phyloP scores from a whole-genome alignment of 2,329 filamentous ascomycete species.

The Aspergillus intermedius region DNA sequence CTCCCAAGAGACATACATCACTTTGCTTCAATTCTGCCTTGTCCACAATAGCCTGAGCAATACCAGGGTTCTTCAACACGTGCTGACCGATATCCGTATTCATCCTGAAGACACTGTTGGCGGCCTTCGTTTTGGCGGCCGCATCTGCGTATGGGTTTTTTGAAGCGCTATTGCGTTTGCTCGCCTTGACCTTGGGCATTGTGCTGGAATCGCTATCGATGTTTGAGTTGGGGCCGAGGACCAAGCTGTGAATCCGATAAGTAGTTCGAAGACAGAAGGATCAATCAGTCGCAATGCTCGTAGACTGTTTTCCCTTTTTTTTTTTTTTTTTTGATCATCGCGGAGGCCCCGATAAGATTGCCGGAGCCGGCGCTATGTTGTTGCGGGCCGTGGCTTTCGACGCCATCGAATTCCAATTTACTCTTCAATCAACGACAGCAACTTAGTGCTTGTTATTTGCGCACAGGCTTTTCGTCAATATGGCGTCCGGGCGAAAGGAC shows the following conservation, averaged over 20 bases:
- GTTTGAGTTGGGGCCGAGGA: not conserved
- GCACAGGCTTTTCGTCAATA: constrained; percentile 25
- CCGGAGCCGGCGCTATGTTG: constrained; percentile 16
- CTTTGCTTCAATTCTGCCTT: constrained; percentile 89
- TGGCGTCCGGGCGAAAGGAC: constrained; percentile 63
- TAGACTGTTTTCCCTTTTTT: not conserved
- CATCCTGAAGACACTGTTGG: constrained; percentile 94
- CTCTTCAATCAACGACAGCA: constrained; percentile 2
- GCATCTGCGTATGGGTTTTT: constrained; percentile 35
- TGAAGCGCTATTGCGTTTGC: constrained; percentile 48
- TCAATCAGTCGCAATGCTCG: constrained; percentile 2
- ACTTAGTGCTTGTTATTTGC: not conserved
- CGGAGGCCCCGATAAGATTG: constrained; percentile 18
- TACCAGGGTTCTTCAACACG: constrained; percentile 86
- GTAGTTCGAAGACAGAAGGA: constrained; percentile 13
- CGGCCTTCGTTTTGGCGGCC: constrained; percentile 44
- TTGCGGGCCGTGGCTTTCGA: constrained; percentile 3
- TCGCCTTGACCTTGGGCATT: constrained; percentile 51
- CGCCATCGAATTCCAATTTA: not conserved
- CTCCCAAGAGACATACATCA: constrained; percentile 43
- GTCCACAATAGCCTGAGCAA: constrained; percentile 68
- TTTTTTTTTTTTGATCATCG: constrained; percentile 3
- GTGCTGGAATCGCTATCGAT: not conserved
- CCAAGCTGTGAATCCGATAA: not conserved
- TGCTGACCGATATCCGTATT: constrained; percentile 86